A percentile compares a stretch with the other conserved stretches of the same genome.
phyloP scores from a whole-genome alignment of 176 grass and related monocot genomes.

The Ampelocalamus luodianensis region DNA sequence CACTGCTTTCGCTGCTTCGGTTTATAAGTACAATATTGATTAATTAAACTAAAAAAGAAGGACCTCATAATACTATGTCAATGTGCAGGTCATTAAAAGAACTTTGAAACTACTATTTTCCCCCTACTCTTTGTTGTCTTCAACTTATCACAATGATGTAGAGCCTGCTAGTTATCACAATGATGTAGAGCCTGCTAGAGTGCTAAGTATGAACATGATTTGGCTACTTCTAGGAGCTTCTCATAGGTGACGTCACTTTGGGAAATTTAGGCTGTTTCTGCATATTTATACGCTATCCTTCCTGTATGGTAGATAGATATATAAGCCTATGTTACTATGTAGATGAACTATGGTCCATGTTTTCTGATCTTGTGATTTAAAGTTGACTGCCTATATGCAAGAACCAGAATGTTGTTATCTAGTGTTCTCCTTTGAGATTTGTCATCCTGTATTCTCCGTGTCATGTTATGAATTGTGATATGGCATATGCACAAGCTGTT shows the following conservation, averaged over 20 bases:
- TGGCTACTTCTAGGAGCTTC: background rate
- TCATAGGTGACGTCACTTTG: background rate
- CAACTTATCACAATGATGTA: conserved; percentile 2
- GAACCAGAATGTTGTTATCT: background rate
- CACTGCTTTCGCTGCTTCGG: background rate
- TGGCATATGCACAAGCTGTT: background rate
- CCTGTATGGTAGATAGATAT: background rate
- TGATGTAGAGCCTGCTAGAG: background rate
- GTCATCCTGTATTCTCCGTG: background rate
- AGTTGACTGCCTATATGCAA: conserved; percentile 3
- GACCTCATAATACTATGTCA: background rate
- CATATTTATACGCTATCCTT: background rate
- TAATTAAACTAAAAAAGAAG: background rate
- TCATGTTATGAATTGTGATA: conserved; percentile 20
- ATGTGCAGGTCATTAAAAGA: background rate
- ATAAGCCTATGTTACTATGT: background rate
- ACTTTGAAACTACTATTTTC: background rate
- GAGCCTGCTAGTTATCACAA: background rate
- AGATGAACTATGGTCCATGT: background rate
- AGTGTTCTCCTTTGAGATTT: background rate
- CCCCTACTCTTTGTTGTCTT: background rate
- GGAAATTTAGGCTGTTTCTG: background rate
- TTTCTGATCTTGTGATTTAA: background rate
- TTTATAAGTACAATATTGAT: background rate
- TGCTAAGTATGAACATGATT: background rate